Base-by-base conservation (phyloP, 306 rosid species). In the Biancaea sappan region DNA sequence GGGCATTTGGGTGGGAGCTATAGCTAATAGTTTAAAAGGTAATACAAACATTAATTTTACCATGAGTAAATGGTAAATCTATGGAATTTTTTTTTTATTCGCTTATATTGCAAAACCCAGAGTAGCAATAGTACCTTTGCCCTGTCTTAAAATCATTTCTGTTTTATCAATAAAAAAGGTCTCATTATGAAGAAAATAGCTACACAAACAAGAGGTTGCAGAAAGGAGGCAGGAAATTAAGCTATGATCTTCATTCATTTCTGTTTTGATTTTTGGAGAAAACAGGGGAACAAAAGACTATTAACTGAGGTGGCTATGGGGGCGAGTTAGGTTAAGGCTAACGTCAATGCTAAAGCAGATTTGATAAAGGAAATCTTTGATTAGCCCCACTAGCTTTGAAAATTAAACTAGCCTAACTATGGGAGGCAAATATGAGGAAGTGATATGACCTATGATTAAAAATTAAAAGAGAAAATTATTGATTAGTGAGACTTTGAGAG, bases 371-470 rank as follows among this genome's bases (percentile, higher is more conserved):
- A 47, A 29, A 31, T 52, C 51, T 26, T 51, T 21, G 56, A 52
- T 56, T 22, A 38, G 64, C 32, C 38, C 28, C 40, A 43, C n/a
- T 25, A 26, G 59, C 21, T 35, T 50, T 73, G 15, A 59, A 73
- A 61, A 46, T 37, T 38, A 38, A 11, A 6, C 53, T 38, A 76
- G 75, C 83, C 85, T 82, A 74, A 81, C 85, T 71, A 71, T 60
- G 10, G 62, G 81, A 77, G 62, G 77, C 43, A 51, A 59, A 28
- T 19, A 53, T 15, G 37, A 22, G 51, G 31, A 8, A 24, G 44
- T 37, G 26, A 57, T 18, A 7, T 34, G 8, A 18, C 18, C 8
- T 47, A 4, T 18, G 11, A 50, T 31, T 31, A n/a, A 4, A 0
- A 50, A 5, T n/a, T n/a, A n/a, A n/a, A n/a, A n/a, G n/a, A n/a